Percentiles rank a stretch among this genome's conserved stretches.
phyloP scores from a whole-genome alignment of 1,284 basidiomycete genomes.

The Ustilago lituana region DNA sequence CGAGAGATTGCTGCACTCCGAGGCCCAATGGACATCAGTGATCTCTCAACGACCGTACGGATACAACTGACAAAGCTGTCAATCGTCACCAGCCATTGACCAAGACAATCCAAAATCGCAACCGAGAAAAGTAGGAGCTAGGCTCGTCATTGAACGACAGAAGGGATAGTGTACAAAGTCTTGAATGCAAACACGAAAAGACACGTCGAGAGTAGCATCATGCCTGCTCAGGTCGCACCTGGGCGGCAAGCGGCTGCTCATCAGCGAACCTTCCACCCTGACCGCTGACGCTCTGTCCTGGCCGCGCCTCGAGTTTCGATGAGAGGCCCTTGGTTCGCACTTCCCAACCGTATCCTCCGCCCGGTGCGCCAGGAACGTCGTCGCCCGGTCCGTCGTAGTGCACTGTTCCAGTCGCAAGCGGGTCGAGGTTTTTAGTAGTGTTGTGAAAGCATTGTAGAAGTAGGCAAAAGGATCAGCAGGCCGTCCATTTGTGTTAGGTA shows the following conservation, averaged over 20 bases:
- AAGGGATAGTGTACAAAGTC: conserved; percentile 24
- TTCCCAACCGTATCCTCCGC: conserved; percentile 64
- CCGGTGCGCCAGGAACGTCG: conserved; percentile 56
- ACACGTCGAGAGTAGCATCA: not conserved
- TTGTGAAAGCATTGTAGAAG: not conserved
- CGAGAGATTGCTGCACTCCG: no score
- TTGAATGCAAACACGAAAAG: not conserved
- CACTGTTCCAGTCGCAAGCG: conserved; percentile 20
- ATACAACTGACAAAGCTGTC: no score
- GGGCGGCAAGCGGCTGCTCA: conserved; percentile 42
- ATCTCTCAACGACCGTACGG: no score
- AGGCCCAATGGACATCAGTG: no score
- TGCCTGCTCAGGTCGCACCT: conserved; percentile 43
- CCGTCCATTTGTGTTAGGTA: no score
- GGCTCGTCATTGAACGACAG: not conserved
- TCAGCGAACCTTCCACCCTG: conserved; percentile 50
- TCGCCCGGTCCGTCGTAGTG: conserved; percentile 65
- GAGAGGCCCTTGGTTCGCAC: conserved; percentile 61
- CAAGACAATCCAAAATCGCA: not conserved
- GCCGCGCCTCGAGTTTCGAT: conserved; percentile 49
- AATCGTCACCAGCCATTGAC: no score
- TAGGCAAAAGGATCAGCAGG: not conserved
- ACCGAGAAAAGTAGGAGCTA: not conserved
- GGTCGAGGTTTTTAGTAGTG: no score
- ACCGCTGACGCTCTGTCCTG: conserved; percentile 49